A percentile compares a stretch with the other conserved stretches of the same genome.
Conservation (phyloP, 2,329 filamentous ascomycete species). For the Microthyrium microscopicum region DNA sequence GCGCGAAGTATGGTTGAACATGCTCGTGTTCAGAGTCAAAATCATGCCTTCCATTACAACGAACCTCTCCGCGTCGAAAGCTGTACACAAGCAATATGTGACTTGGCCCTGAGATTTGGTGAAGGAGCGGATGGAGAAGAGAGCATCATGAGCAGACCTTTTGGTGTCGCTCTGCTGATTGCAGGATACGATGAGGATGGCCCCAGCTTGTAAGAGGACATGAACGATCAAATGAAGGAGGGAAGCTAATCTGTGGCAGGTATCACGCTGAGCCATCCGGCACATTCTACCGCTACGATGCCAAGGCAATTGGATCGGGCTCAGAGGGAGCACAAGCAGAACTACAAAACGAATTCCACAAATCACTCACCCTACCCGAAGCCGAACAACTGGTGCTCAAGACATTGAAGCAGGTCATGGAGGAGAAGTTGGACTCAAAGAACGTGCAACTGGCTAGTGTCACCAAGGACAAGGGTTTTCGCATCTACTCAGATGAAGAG, state of each 20-base stretch:
- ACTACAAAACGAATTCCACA: slow-evolving; percentile 97
- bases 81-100: slow-evolving; percentile 97
- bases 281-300: slow-evolving; percentile 97
- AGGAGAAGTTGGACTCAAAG: slow-evolving; percentile 97
- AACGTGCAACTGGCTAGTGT: slow-evolving; percentile 97
- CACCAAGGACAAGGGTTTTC: slow-evolving; percentile 93
- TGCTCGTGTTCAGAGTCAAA: slow-evolving; percentile 92
- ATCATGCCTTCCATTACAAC: slow-evolving; percentile 95
- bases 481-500: slow-evolving; percentile 95
- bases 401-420: slow-evolving; percentile 99
- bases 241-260: slow-evolving; percentile 21
- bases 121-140: slow-evolving; percentile 96
- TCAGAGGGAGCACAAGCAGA: slow-evolving; percentile 96
- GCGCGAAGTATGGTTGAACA: slow-evolving; percentile 97
- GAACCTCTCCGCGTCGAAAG: slow-evolving; percentile 90
- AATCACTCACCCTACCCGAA: slow-evolving; percentile 82
- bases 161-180: slow-evolving; percentile 91
- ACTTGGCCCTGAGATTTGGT: slow-evolving; percentile 86
- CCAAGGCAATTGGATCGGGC: slow-evolving; percentile 94
- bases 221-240: slow-evolving; percentile 9
- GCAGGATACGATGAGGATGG: slow-evolving; percentile 96
- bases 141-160: slow-evolving; percentile 95
- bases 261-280: slow-evolving; percentile 97
- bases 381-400: slow-evolving; percentile 92
- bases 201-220: slow-evolving; percentile 53